phyloP scores from a whole-genome alignment of 2,329 filamentous ascomycete genomes.

The Hypoxylon sp. region DNA sequence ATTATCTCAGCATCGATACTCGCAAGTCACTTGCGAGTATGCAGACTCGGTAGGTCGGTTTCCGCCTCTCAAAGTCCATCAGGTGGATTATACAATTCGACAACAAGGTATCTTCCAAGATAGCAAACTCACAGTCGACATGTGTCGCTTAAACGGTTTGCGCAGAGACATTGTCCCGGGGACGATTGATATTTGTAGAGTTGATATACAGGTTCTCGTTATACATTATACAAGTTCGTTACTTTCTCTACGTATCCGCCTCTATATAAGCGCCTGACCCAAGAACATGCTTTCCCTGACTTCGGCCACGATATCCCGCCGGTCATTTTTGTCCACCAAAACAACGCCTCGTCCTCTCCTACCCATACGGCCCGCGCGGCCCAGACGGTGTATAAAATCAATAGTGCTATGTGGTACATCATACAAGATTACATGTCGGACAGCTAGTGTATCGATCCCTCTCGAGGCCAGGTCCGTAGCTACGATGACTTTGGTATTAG shows the following conservation, averaged over 20 bases:
- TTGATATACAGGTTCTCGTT: conserved; percentile 30
- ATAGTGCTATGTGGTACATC: conserved; percentile 98
- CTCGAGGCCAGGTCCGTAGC: conserved; percentile 93
- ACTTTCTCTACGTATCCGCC: conserved; percentile 12
- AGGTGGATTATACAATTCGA: background rate
- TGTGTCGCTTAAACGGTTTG: background rate
- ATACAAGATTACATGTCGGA: conserved; percentile 92
- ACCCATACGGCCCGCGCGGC: conserved; percentile 92
- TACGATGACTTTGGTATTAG: conserved; percentile 90
- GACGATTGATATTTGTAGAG: background rate
- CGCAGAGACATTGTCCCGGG: background rate
- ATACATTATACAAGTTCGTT: conserved; percentile 18
- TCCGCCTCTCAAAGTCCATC: background rate
- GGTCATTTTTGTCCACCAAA: conserved; percentile 88
- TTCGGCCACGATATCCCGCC: conserved; percentile 91
- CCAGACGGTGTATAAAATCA: conserved; percentile 97
- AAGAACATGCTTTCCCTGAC: conserved; percentile 91
- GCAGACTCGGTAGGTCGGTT: background rate
- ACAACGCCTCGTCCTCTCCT: conserved; percentile 90
- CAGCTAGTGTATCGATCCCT: conserved; percentile 93
- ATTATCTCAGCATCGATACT: too few species aligned
- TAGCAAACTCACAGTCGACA: background rate
- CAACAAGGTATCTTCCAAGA: background rate
- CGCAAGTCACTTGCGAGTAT: background rate
- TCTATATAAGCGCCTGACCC: conserved; percentile 81